phyloP scores from a whole-genome alignment of 345 rosid genomes.

The Erysimum cheiranthoides region DNA sequence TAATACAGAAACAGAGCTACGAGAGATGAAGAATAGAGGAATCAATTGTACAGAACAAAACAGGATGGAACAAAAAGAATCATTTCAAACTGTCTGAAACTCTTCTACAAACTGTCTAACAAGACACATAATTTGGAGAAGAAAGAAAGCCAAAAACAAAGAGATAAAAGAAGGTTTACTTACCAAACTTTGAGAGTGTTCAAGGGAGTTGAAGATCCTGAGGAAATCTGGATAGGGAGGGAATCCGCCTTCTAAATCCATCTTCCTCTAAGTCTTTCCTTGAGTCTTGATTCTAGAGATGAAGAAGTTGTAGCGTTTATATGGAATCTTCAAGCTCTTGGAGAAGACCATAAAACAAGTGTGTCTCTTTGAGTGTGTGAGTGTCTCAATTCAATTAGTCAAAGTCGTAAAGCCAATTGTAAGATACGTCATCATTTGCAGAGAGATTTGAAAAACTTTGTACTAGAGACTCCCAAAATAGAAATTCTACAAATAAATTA shows the following conservation, averaged over 20 bases:
- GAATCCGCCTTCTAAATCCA: background rate
- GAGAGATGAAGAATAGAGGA: background rate
- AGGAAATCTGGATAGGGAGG: constrained; percentile 35
- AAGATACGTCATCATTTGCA: background rate
- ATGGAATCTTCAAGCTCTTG: background rate
- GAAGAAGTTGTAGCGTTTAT: background rate
- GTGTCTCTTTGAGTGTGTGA: constrained; percentile 12
- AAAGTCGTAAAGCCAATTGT: constrained; percentile 1
- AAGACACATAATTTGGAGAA: background rate
- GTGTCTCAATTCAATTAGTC: background rate
- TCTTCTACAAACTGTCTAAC: background rate
- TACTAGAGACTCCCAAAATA: background rate
- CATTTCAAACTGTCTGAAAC: background rate
- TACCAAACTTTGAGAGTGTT: constrained; percentile 32
- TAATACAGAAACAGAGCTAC: background rate
- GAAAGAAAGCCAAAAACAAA: background rate
- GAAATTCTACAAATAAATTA: background rate
- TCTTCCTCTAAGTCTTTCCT: constrained; percentile 7
- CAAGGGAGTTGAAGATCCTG: constrained; percentile 9
- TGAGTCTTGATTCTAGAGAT: background rate
- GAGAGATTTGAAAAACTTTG: background rate
- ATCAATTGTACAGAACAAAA: background rate
- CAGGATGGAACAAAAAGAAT: background rate
- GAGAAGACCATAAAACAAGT: background rate
- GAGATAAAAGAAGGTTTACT: background rate